A percentile compares a stretch with the other conserved stretches of the same genome.
These are phyloP conservation scores for Plantago ovata DNA, from an alignment of 257 asterid species.

Conservation along the genomic window DNA sequence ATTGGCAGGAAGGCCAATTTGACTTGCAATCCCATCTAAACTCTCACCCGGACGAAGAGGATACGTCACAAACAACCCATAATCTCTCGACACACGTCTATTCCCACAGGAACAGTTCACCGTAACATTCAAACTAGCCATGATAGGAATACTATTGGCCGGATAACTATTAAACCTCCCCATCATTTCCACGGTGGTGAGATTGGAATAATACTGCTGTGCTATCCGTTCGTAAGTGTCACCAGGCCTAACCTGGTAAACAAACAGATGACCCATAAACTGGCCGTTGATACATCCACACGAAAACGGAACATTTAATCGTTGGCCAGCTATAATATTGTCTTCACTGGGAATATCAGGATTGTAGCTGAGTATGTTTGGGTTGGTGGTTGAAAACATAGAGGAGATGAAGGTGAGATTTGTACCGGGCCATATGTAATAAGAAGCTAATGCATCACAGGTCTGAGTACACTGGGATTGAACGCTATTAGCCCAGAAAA, in stretches of 20 bases:
- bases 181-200: conserved; percentile 53
- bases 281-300: conserved; percentile 40
- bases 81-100: conserved; percentile 44
- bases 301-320: conserved; percentile 53
- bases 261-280: conserved; percentile 54
- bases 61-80: conserved; percentile 57
- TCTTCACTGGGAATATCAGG: conserved; percentile 48
- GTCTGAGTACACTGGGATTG: conserved; percentile 35
- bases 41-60: conserved; percentile 51
- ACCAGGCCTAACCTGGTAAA: conserved; percentile 28
- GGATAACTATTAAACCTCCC: conserved; percentile 41
- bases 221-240: conserved; percentile 33
- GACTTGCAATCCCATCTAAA: conserved; percentile 29
- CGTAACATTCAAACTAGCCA: conserved; percentile 33
- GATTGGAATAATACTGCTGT: conserved; percentile 37
- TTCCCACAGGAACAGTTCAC: conserved; percentile 70
- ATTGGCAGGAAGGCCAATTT: conserved; percentile 30
- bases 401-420: conserved; percentile 48
- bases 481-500: conserved; percentile 29
- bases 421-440: conserved; percentile 42
- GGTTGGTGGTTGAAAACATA: conserved; percentile 35
- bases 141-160: conserved; percentile 24
- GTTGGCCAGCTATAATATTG: conserved; percentile 23
- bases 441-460: conserved; percentile 66
- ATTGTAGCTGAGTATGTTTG: conserved; percentile 37